Evolutionary conservation across 2,329 filamentous ascomycete genomes (phyloP).

Genomic region (Epichloe gansuensis): DNA sequence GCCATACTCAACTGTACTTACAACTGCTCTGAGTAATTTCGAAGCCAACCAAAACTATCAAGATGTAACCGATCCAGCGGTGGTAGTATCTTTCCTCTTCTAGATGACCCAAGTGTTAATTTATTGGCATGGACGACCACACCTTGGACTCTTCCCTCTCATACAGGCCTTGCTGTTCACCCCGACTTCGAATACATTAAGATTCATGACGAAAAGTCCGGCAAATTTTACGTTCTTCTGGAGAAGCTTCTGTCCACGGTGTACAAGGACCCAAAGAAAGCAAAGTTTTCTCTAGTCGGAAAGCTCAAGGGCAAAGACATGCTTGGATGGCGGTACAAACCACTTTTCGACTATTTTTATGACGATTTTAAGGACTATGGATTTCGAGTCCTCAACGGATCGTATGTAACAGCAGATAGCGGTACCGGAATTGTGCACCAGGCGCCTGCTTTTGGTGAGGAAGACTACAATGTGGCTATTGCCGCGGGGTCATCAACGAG

Average conservation of each 20-base stretch:
- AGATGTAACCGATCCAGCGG: conserved; percentile 79
- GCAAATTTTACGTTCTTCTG: conserved; percentile 74
- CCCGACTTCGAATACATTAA: conserved; percentile 82
- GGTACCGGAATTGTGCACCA: conserved; percentile 94
- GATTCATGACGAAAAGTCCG: conserved; percentile 69
- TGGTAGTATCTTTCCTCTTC: conserved; percentile 76
- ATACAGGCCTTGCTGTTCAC: conserved; percentile 65
- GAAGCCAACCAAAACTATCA: conserved; percentile 93
- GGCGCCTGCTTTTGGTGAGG: conserved; percentile 85
- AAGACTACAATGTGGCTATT: conserved; percentile 80
- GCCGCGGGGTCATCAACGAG: conserved; percentile 63
- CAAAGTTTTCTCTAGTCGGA: conserved; percentile 57
- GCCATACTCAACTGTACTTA: conserved; percentile 87
- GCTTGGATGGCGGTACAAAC: conserved; percentile 63
- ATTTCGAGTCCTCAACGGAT: conserved; percentile 72
- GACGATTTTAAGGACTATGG: conserved; percentile 77
- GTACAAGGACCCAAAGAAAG: conserved; percentile 69
- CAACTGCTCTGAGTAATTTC: conserved; percentile 84
- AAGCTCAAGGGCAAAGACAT: conserved; percentile 57
- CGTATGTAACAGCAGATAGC: conserved; percentile 78
- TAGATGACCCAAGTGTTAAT: conserved; percentile 62
- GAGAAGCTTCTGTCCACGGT: conserved; percentile 73
- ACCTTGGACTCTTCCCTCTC: conserved; percentile 73
- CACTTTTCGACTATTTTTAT: conserved; percentile 81
- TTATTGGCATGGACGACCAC: conserved; percentile 86